Conservation (phyloP, 2,329 filamentous ascomycete genomes). For the Claviceps humidiphila region DNA sequence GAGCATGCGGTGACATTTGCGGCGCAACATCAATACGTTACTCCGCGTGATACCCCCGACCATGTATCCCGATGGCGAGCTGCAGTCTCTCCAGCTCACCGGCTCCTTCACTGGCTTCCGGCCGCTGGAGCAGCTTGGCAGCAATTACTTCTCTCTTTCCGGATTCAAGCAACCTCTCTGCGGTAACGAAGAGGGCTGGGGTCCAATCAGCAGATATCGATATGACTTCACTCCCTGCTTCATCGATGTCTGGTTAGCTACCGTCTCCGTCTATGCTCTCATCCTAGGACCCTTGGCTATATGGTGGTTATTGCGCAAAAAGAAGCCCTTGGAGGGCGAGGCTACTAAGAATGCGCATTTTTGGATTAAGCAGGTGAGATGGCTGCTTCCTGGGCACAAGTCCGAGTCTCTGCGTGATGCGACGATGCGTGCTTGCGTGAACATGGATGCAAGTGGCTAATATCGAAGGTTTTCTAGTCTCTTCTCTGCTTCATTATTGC, state of each 20-base stretch:
- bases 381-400: too few relatives aligned
- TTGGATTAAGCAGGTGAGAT: conserved; percentile 69
- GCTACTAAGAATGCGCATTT: conserved; percentile 84
- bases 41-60: conserved; percentile 7
- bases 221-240: conserved; percentile 98
- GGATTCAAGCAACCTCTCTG: conserved; percentile 59
- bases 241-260: conserved; percentile 76
- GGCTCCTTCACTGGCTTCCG: conserved; percentile 50
- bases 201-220: conserved; percentile 71
- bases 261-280: conserved; percentile 67
- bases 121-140: conserved; percentile 35
- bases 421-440: not conserved
- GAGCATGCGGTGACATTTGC: conserved; percentile 9
- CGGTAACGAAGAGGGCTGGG: conserved; percentile 87
- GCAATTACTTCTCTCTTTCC: conserved; percentile 44
- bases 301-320: conserved; percentile 64
- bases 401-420: not conserved
- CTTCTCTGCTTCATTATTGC: conserved; percentile 55
- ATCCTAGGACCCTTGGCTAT: conserved; percentile 64
- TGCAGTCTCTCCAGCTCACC: conserved; percentile 38
- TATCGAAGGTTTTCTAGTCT: conserved; percentile 3
- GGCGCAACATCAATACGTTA: conserved; percentile 9
- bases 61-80: conserved; percentile 21
- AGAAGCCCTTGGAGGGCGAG: conserved; percentile 38
- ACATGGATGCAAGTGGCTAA: not conserved